Evolutionary conservation across 345 rosid species (phyloP).

Genomic region (Ceriops decandra): DNA sequence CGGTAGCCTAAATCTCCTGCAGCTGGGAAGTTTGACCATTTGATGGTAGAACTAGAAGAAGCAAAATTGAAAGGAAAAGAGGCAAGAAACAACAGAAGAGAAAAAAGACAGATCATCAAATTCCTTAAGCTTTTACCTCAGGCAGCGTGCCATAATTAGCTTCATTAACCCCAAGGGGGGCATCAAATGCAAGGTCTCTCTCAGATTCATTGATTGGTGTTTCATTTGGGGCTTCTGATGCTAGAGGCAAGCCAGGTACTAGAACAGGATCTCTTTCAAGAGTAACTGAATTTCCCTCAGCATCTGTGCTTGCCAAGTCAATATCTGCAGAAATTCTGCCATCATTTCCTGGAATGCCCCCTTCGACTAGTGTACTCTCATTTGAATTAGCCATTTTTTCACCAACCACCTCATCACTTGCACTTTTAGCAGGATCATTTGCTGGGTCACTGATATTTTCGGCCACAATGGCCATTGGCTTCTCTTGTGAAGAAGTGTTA

Average conservation of each 20-base stretch:
- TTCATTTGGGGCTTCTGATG: conserved; percentile 24
- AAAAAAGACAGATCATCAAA: conserved; percentile 19
- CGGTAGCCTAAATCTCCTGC: conserved; percentile 1
- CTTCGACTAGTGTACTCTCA: conserved; percentile 1
- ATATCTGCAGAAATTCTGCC: conserved; percentile 5
- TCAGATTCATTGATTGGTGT: conserved; percentile 20
- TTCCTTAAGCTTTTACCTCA: conserved; percentile 56
- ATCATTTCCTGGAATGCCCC: conserved; percentile 11
- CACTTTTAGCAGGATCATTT: conserved; percentile 21
- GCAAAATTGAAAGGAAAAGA: not conserved
- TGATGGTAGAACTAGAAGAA: not conserved
- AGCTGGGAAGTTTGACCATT: not conserved
- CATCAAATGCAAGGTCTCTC: conserved; percentile 24
- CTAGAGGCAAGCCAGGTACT: conserved; percentile 61
- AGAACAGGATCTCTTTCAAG: conserved; percentile 49
- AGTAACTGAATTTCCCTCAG: conserved; percentile 29
- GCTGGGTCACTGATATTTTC: conserved; percentile 31
- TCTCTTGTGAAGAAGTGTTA: conserved; percentile 19
- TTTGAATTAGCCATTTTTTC: conserved; percentile 17
- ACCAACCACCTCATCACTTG: conserved; percentile 15
- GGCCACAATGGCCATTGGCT: conserved; percentile 26
- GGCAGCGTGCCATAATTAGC: conserved; percentile 23
- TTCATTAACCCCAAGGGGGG: conserved; percentile 29
- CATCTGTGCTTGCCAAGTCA: conserved; percentile 10
- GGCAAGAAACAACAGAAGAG: not conserved